Evolutionary conservation across 352 stramenopile species (phyloP).

Genomic region (Globisporangium uncinulatum): DNA sequence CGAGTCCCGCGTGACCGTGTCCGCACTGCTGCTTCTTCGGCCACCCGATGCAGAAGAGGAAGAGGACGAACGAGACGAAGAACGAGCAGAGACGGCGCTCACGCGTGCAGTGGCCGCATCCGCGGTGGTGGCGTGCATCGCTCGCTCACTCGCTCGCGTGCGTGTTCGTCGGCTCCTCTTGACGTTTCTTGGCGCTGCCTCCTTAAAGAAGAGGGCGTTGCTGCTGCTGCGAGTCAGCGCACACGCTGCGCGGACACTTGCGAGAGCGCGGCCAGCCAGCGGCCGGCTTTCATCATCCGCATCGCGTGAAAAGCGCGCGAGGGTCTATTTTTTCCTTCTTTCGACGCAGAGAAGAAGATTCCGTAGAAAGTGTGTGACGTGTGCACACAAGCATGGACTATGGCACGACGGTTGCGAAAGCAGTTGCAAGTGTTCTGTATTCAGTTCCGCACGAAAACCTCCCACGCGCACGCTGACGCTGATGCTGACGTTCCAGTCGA

Average conservation of each 20-base stretch:
- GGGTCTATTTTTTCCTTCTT: background rate
- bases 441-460: conserved; percentile 21
- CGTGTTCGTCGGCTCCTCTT: background rate
- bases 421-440: background rate
- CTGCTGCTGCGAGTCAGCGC: background rate
- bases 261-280: background rate
- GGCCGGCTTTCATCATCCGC: background rate
- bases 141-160: background rate
- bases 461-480: conserved; percentile 13
- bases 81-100: background rate
- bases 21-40: background rate
- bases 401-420: background rate
- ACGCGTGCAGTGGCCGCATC: background rate
- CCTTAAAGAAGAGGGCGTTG: too few species aligned
- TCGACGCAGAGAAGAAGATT: background rate
- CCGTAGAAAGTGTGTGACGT: background rate
- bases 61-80: background rate
- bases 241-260: too few species aligned
- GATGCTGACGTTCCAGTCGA: conserved; percentile 1
- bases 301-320: background rate
- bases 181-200: background rate
- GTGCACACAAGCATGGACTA: background rate
- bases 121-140: background rate
- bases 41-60: background rate
- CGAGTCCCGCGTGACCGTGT: conserved; percentile 20